A percentile compares a stretch with the other conserved stretches of the same genome.
These are phyloP conservation scores for Sclerotiophoma versabilis DNA, from an alignment of 2,329 filamentous ascomycete genomes.

Conservation along the genomic window DNA sequence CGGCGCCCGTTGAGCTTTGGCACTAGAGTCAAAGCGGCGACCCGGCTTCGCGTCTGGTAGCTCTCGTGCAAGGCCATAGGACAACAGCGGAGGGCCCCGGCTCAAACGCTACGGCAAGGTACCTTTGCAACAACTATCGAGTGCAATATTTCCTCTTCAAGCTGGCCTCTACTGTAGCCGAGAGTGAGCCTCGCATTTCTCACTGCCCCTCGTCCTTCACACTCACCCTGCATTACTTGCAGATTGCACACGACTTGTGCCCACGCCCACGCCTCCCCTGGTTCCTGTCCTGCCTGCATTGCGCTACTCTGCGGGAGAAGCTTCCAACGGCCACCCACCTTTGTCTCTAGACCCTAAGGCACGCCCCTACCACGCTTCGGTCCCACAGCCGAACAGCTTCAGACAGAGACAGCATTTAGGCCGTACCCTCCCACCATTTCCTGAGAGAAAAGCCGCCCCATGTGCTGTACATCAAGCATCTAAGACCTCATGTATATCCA, in stretches of 20 bases:
- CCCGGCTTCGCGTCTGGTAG: slow-evolving; percentile 24
- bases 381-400: slow-evolving; percentile 18
- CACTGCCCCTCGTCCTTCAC: slow-evolving; percentile 19
- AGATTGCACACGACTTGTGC: slow-evolving; percentile 12
- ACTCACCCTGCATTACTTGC: slow-evolving; percentile 18
- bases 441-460: background rate
- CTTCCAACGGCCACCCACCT: slow-evolving; percentile 22
- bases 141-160: slow-evolving; percentile 24
- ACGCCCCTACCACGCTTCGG: slow-evolving; percentile 29
- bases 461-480: background rate
- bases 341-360: slow-evolving; percentile 20
- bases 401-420: slow-evolving; percentile 12
- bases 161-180: slow-evolving; percentile 20
- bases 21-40: slow-evolving; percentile 33
- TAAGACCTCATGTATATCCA: slow-evolving; percentile 4
- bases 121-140: slow-evolving; percentile 25
- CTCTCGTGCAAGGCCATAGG: slow-evolving; percentile 32
- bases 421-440: background rate
- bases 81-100: slow-evolving; percentile 39
- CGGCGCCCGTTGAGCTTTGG: slow-evolving; percentile 39
- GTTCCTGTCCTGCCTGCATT: slow-evolving; percentile 23
- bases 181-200: slow-evolving; percentile 18
- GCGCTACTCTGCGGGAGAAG: slow-evolving; percentile 21
- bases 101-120: slow-evolving; percentile 20
- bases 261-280: slow-evolving; percentile 12